Conservation (phyloP, 2,329 filamentous ascomycete species). For the Gliomastix tumulicola region DNA sequence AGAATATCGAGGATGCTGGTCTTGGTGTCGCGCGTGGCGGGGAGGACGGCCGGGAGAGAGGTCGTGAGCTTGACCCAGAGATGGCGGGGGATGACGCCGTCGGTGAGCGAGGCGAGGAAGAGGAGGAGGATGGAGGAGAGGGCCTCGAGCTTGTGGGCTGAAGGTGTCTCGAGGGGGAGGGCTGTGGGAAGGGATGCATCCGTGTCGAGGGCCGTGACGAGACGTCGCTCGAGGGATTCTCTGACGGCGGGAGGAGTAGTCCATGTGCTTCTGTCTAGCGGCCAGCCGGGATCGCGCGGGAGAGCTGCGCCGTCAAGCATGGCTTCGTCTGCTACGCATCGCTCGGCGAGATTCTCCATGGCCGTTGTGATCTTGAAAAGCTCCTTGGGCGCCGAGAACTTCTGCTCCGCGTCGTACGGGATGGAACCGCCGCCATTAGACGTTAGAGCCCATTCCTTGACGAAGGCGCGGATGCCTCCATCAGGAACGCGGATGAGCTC, state of each 20-base stretch:
- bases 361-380: conserved; percentile 84
- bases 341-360: conserved; percentile 52
- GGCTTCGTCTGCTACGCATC: conserved; percentile 51
- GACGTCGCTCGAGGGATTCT: conserved; percentile 18
- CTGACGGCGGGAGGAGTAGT: conserved; percentile 12
- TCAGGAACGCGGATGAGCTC: conserved; percentile 81
- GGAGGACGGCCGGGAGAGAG: conserved; percentile 21
- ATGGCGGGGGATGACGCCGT: conserved; percentile 66
- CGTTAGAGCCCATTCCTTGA: conserved; percentile 23
- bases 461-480: conserved; percentile 62
- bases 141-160: conserved; percentile 66
- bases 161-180: conserved; percentile 56
- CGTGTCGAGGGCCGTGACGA: conserved; percentile 66
- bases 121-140: conserved; percentile 63
- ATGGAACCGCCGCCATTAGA: conserved; percentile 46
- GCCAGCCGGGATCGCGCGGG: conserved; percentile 52
- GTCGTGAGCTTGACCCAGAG: conserved; percentile 66
- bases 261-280: conserved; percentile 41
- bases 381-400: conserved; percentile 79
- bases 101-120: conserved; percentile 68
- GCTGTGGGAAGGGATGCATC: conserved; percentile 54
- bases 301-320: conserved; percentile 50
- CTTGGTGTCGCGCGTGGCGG: conserved; percentile 33
- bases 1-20: conserved; percentile 64
- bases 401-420: conserved; percentile 50